A percentile compares a stretch with the other conserved stretches of the same genome.
Conservation (phyloP, 352 stramenopile species). For the Pythium brassicae region DNA sequence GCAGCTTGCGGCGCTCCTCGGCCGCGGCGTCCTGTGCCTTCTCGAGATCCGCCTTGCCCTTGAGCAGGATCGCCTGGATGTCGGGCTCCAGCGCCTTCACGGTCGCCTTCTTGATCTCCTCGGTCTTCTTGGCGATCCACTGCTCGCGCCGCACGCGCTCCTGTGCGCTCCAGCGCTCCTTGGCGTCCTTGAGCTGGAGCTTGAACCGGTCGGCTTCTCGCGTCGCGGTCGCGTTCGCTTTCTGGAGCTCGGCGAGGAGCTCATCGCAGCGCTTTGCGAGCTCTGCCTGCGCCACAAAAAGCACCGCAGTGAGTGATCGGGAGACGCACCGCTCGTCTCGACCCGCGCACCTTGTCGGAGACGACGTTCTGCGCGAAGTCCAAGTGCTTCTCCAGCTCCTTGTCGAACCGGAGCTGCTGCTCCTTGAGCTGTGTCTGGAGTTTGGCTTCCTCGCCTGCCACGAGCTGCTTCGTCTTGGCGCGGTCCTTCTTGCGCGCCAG, state of each 20-base stretch:
- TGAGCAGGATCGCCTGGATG: slow-evolving; percentile 75
- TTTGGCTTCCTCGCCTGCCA: slow-evolving; percentile 43
- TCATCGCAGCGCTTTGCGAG: slow-evolving; percentile 74
- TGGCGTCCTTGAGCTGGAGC: slow-evolving; percentile 72
- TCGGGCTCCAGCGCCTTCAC: slow-evolving; percentile 74
- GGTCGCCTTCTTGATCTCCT: slow-evolving; percentile 84
- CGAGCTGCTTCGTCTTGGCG: slow-evolving; percentile 49
- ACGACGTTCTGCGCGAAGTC: slow-evolving; percentile 79
- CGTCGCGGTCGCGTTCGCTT: slow-evolving; percentile 29
- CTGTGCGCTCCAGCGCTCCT: slow-evolving; percentile 62
- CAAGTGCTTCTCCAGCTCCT: slow-evolving; percentile 76
- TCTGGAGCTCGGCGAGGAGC: slow-evolving; percentile 63
- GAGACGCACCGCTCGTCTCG: neutral
- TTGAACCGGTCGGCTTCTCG: slow-evolving; percentile 63
- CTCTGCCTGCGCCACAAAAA: slow-evolving; percentile 25
- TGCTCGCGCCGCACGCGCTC: slow-evolving; percentile 71
- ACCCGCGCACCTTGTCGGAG: slow-evolving; percentile 53
- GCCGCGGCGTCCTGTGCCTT: slow-evolving; percentile 45
- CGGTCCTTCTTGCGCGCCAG: slow-evolving; percentile 73
- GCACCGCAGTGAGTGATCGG: neutral
- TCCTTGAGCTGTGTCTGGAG: slow-evolving; percentile 45
- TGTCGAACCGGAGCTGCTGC: slow-evolving; percentile 58
- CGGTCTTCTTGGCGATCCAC: slow-evolving; percentile 81
- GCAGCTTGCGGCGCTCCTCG: slow-evolving; percentile 55
- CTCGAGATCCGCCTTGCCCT: slow-evolving; percentile 68